phyloP scores from a whole-genome alignment of 805 yeast genomes.

The Metschnikowia santaceciliae region DNA sequence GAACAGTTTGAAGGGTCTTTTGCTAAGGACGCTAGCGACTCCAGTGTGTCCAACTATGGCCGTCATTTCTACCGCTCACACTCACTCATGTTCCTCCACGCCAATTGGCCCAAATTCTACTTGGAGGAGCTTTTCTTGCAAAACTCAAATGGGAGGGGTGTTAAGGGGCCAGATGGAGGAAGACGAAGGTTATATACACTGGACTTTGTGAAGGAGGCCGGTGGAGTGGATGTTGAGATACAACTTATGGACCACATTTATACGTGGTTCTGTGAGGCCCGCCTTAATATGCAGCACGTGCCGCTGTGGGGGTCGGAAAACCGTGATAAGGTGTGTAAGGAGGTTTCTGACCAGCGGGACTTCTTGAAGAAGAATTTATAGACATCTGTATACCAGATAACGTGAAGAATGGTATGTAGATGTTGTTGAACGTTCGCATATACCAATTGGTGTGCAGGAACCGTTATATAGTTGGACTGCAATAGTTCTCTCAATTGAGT shows the following conservation, averaged over 20 bases:
- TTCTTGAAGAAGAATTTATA: slow-evolving; percentile 8
- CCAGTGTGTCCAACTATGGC: slow-evolving; percentile 23
- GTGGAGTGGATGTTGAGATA: slow-evolving; percentile 28
- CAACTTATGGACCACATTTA: slow-evolving; percentile 24
- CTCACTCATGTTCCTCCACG: slow-evolving; percentile 31
- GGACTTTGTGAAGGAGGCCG: slow-evolving; percentile 23
- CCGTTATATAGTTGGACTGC: too few species aligned
- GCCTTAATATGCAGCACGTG: slow-evolving; percentile 19
- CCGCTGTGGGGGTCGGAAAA: slow-evolving; percentile 20
- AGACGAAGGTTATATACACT: slow-evolving; percentile 14
- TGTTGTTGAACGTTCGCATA: too few species aligned
- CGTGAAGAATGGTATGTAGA: too few species aligned
- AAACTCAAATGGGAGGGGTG: slow-evolving; percentile 28
- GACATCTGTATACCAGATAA: too few species aligned
- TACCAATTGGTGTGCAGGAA: too few species aligned
- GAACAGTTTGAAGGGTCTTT: slow-evolving; percentile 7
- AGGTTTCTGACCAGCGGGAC: slow-evolving; percentile 22
- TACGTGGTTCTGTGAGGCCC: slow-evolving; percentile 29
- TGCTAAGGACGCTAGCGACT: slow-evolving; percentile 22
- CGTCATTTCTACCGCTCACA: slow-evolving; percentile 28
- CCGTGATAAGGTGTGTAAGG: slow-evolving; percentile 23
- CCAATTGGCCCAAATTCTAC: slow-evolving; percentile 36
- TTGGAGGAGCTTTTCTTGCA: slow-evolving; percentile 24
- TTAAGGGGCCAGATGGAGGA: slow-evolving; percentile 16
- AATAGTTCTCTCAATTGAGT: too few species aligned